Conservation (phyloP, 1,284 basidiomycete genomes). For the Malassezia caprae region DNA sequence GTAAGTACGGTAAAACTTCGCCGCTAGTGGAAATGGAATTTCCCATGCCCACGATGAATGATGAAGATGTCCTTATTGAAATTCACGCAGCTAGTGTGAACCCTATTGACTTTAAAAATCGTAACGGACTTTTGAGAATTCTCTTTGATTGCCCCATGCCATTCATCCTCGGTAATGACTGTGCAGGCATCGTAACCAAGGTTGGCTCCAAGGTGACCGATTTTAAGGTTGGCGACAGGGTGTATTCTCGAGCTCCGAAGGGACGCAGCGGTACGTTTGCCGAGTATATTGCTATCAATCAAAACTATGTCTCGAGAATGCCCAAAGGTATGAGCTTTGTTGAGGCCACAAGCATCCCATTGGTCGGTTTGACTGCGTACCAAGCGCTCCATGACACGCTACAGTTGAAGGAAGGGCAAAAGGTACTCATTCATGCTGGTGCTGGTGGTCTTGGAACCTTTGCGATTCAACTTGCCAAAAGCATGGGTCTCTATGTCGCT, state of each 20-base stretch:
- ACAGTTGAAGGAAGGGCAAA: constrained; percentile 30
- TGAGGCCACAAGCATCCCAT: constrained; percentile 54
- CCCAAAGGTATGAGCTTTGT: constrained; percentile 60
- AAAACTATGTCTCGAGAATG: constrained; percentile 55
- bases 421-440: constrained; percentile 37
- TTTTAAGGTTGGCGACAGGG: background rate
- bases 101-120: constrained; percentile 1
- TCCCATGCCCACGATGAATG: background rate
- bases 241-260: background rate
- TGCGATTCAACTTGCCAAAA: constrained; percentile 42
- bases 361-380: constrained; percentile 42
- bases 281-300: constrained; percentile 13
- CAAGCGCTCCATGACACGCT: constrained; percentile 33
- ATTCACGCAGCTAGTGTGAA: constrained; percentile 2
- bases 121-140: background rate
- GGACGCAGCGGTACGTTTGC: background rate
- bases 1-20: background rate
- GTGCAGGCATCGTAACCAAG: background rate
- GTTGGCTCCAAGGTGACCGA: background rate
- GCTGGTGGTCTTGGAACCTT: constrained; percentile 73
- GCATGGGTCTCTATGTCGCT: constrained; percentile 38
- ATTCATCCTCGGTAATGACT: background rate
- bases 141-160: background rate
- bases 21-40: background rate
- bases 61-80: background rate